Base-by-base conservation (phyloP, 345 rosid genomes). In the Alliaria petiolata region DNA sequence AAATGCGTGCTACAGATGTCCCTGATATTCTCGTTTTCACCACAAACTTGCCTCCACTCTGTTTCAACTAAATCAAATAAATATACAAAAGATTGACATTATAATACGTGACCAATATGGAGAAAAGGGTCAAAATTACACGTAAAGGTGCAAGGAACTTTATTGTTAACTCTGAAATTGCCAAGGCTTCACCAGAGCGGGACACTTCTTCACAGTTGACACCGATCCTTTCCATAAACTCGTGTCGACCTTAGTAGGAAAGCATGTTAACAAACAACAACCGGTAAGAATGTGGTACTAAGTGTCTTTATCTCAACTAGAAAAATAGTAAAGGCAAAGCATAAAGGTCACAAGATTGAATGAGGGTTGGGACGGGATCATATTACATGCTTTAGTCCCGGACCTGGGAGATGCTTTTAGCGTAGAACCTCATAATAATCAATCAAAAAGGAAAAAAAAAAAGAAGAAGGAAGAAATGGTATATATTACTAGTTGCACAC, bases 31-130 rank as follows among this genome's bases (percentile, higher is more conserved):
- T 79, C 36, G 86, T 91, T 83, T 82, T 87, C 16, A 90, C 83
- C 14, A 85, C 80, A 74, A 85, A 89, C 67, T 69, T 87, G 70
- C 90, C 97, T 69, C 87, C 86, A 7, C 91, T 90, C 93, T 93
- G 70, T n/a, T 14, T 63, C 55, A 69, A 72, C 55, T 10, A 4
- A 19, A 22, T 49, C 79, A 22, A 28, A 58, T 57, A 20, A 74
- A 42, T 5, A 57, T 6, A 38, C 28, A 40, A 4, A 20, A 46
- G 28, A 36, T 15, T 39, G 36, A 26, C 12, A 67, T 14, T 12
- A 56, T n/a, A 54, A 38, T 8, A 38, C 30, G 10, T 7, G 51
- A 62, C 25, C 17, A 25, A 64, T 25, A 33, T 9, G 31, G 10
- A 0, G 10, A 43, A 25, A 74, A 45, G 26, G 30, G 46, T 6